Evolutionary conservation across 768 basidiomycete species (phyloP), one percentile per base, ranked within the genome.

Genomic region (Lactifluus pinguis): DNA sequence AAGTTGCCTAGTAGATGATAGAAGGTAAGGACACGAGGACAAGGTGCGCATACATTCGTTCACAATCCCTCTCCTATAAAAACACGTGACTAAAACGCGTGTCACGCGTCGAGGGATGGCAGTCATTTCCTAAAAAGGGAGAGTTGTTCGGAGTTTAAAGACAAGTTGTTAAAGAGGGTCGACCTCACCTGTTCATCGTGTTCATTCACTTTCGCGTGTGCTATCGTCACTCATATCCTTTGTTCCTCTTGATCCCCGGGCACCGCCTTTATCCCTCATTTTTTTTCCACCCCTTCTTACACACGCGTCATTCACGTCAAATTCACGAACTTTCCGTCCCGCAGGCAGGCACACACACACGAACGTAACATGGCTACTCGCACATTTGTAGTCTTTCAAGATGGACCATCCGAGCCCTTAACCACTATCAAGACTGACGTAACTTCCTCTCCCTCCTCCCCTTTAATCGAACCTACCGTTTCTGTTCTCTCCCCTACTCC

Each of bases 371-470:
- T 85, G 83, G 77, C 82, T 68, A 71, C 76, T 66, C 80, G 81
- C 59, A 75, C 77, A 48, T 86, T 86, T 68, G 81, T 82, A 53
- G 82, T 86, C 59, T 86, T 86, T 70, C 81, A 82, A 65, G 85
- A 86, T 72, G 63, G 73, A 53, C 77, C 80, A 21, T 68, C 73
- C 50, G 72, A 70, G 61, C 76, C 76, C 60, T 64, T 65, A 47
- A 59, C 69, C 17, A 73, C 73, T 51, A 60, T 69, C 39, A 76
- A 75, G 58, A 61, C 60, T 49, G 57, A 62, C 53, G 60, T 48
- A 66, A 61, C 59, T 61, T 67, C 61, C 64, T 70, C 41, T 61
- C 68, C 60, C 62, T 71, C 55, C 13, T 70, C 73, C 53, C 58
- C 58, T 52, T 68, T 72, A 17, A n/a, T 54, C 49, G 36, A 54